These are phyloP conservation scores for Podila epicladia DNA, from an alignment of 192 early-diverging fungal species.

Conservation along the genomic window DNA sequence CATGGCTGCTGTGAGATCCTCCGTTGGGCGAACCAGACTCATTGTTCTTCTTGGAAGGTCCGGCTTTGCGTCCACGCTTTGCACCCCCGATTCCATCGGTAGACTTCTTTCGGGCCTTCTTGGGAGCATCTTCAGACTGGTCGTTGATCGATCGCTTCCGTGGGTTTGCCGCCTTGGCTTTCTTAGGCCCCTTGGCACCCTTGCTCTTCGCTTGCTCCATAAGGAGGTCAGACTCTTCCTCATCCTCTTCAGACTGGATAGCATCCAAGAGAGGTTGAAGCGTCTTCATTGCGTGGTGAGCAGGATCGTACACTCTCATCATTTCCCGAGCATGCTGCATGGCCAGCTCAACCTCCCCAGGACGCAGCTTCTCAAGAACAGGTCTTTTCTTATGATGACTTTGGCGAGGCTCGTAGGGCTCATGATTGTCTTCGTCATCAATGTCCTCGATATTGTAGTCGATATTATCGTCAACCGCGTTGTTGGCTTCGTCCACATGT, in stretches of 20 bases:
- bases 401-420: background rate
- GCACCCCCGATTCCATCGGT: background rate
- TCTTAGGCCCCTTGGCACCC: background rate
- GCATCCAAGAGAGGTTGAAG: constrained; percentile 1
- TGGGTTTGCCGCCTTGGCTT: background rate
- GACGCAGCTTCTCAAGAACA: constrained; percentile 18
- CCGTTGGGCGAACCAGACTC: background rate
- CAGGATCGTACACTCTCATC: constrained; percentile 10
- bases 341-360: constrained; percentile 28
- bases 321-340: constrained; percentile 39
- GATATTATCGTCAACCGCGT: constrained; percentile 5
- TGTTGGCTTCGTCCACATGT: background rate
- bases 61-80: constrained; percentile 1
- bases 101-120: background rate
- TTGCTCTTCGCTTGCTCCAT: constrained; percentile 8
- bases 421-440: constrained; percentile 3
- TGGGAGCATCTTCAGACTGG: background rate
- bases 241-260: constrained; percentile 8
- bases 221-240: background rate
- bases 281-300: background rate
- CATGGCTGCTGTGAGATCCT: background rate
- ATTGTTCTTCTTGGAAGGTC: constrained; percentile 3
- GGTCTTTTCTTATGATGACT: constrained; percentile 3
- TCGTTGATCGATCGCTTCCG: constrained; percentile 2
- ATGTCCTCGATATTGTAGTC: constrained; percentile 2